Percentiles rank a stretch among this genome's conserved stretches.
Conservation (phyloP, 2,329 filamentous ascomycete species). For the Colletotrichum chlorophyti region DNA sequence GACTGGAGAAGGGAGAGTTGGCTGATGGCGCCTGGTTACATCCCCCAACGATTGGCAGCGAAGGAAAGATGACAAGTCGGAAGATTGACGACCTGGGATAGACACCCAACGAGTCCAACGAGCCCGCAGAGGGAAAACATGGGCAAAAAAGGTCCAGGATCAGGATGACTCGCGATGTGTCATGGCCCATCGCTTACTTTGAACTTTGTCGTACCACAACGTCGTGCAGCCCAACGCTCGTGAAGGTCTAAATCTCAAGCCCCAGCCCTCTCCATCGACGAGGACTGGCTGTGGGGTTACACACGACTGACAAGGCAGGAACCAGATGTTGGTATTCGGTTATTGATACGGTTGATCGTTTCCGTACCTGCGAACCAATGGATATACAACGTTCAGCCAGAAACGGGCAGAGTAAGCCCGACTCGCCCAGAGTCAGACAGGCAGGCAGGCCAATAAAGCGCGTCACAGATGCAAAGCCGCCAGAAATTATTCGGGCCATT, state of each 20-base stretch:
- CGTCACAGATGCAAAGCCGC: background rate
- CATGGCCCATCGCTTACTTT: background rate
- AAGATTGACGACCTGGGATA: too few species aligned
- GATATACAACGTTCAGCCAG: conserved; percentile 8
- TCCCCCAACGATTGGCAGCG: background rate
- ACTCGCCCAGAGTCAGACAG: background rate
- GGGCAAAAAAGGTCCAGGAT: background rate
- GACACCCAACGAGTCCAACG: background rate
- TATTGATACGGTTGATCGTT: too few species aligned
- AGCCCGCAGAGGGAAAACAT: background rate
- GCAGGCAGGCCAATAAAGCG: conserved; percentile 11
- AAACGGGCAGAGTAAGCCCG: background rate
- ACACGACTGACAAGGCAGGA: conserved; percentile 13
- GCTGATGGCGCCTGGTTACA: background rate
- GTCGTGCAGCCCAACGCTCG: background rate
- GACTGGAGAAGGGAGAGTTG: too few species aligned
- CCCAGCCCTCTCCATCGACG: conserved; percentile 1
- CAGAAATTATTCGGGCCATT: background rate
- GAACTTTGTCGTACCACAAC: conserved; percentile 2
- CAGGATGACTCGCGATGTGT: background rate
- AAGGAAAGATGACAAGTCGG: background rate
- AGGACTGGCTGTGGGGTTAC: conserved; percentile 15
- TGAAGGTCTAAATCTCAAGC: conserved; percentile 1
- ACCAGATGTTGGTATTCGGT: too few species aligned
- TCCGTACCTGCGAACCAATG: too few species aligned